phyloP scores from a whole-genome alignment of 805 yeast genomes.

The Lipomyces kockii region DNA sequence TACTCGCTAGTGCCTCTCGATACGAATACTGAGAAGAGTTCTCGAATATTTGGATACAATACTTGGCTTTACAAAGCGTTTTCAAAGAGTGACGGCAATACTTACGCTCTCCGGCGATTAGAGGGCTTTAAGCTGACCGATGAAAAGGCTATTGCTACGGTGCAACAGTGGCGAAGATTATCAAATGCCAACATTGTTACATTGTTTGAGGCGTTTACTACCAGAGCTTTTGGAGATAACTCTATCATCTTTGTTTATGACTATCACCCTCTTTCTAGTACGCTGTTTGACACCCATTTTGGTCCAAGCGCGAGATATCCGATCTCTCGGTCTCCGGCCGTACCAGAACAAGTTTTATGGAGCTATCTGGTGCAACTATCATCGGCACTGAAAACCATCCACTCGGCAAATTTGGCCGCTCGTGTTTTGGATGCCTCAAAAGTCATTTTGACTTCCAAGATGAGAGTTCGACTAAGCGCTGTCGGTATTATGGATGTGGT shows the following conservation, averaged over 20 bases:
- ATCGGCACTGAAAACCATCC: constrained; percentile 69
- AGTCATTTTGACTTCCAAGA: constrained; percentile 71
- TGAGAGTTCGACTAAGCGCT: constrained; percentile 71
- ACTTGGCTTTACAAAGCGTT: constrained; percentile 77
- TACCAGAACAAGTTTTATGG: constrained; percentile 76
- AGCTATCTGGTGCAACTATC: constrained; percentile 73
- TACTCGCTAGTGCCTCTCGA: constrained; percentile 87
- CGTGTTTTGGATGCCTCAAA: constrained; percentile 68
- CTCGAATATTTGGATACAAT: constrained; percentile 56
- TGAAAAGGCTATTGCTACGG: constrained; percentile 62
- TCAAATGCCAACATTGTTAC: constrained; percentile 64
- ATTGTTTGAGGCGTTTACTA: constrained; percentile 81
- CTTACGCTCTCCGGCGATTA: constrained; percentile 76
- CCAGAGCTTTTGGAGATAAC: constrained; percentile 80
- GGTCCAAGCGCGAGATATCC: constrained; percentile 49
- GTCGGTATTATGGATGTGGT: constrained; percentile 75
- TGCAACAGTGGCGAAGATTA: constrained; percentile 68
- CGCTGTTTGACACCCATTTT: constrained; percentile 72
- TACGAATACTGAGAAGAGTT: constrained; percentile 48
- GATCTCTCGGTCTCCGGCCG: constrained; percentile 40
- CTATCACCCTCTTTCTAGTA: constrained; percentile 75
- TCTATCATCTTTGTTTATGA: constrained; percentile 82
- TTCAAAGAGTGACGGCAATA: constrained; percentile 75
- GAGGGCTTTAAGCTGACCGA: constrained; percentile 60
- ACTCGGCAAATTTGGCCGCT: constrained; percentile 65